Evolutionary conservation across 192 early-diverging fungal genomes (phyloP).

Genomic region (Entophlyctis helioformis): DNA sequence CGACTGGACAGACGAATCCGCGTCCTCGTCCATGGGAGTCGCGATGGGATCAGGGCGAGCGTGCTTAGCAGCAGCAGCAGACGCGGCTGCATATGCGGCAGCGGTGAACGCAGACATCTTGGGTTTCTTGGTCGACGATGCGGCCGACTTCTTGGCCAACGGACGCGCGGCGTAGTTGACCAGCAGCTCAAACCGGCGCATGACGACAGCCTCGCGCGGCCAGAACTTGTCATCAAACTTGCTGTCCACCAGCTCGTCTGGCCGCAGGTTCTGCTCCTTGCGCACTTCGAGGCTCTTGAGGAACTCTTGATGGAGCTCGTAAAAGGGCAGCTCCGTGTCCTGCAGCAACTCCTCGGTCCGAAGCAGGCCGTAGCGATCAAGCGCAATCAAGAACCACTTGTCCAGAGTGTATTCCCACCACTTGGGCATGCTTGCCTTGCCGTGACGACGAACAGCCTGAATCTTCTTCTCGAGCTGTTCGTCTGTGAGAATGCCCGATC

Average conservation of each 20-base stretch:
- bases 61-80: too few relatives aligned
- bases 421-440: constrained; percentile 23
- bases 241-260: constrained; percentile 18
- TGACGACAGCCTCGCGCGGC: constrained; percentile 33
- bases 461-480: constrained; percentile 25
- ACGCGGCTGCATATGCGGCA: too few relatives aligned
- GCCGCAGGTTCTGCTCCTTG: constrained; percentile 1
- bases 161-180: too few relatives aligned
- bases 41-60: too few relatives aligned
- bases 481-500: too few relatives aligned
- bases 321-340: constrained; percentile 29
- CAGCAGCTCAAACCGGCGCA: constrained; percentile 31
- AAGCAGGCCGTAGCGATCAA: constrained; percentile 58
- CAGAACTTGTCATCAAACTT: constrained; percentile 35
- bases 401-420: too few relatives aligned
- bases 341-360: constrained; percentile 55
- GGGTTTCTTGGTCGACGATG: too few relatives aligned
- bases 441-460: constrained; percentile 17
- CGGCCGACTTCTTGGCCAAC: too few relatives aligned
- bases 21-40: too few relatives aligned
- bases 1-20: too few relatives aligned
- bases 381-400: constrained; percentile 48
- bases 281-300: constrained; percentile 16
- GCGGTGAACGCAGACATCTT: too few relatives aligned
- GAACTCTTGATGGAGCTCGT: constrained; percentile 27